Percentiles rank a stretch among this genome's conserved stretches.
Evolutionary conservation across 164 flowering plant species (phyloP).

Genomic region (Umbilicus rupestris): DNA sequence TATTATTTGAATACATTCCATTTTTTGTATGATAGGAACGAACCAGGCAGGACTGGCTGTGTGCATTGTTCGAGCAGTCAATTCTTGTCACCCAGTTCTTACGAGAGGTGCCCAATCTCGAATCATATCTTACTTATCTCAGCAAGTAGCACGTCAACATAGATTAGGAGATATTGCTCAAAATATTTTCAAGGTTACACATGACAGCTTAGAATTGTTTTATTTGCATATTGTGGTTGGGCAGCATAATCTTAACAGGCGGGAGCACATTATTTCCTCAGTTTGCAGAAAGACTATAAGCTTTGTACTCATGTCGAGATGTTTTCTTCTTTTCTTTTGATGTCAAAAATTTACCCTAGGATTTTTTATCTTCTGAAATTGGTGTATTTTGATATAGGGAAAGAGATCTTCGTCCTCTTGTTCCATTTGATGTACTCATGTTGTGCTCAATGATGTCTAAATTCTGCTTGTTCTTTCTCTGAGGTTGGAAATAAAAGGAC

Average conservation of each 20-base stretch:
- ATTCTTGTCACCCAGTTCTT: conserved; percentile 87
- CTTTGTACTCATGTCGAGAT: neutral
- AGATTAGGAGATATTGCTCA: neutral
- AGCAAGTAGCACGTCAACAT: neutral
- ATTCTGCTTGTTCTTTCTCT: no score
- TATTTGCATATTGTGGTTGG: conserved; percentile 10
- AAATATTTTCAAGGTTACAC: neutral
- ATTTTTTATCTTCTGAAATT: neutral
- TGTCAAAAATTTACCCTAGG: neutral
- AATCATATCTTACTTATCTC: neutral
- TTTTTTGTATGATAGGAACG: conserved; percentile 47
- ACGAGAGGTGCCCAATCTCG: conserved; percentile 46
- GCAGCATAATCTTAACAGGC: conserved; percentile 92
- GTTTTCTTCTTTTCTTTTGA: neutral
- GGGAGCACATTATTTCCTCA: conserved; percentile 88
- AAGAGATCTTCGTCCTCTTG: conserved; percentile 87
- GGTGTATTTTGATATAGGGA: conserved; percentile 35
- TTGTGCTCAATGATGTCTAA: no score
- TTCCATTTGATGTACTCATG: conserved; percentile 61
- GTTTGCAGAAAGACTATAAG: conserved; percentile 91
- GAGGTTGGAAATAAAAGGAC: no score
- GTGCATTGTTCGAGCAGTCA: conserved; percentile 83
- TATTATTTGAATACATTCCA: neutral
- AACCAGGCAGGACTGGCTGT: conserved; percentile 97
- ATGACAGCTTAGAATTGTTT: neutral